Evolutionary conservation across 257 asterid genomes (phyloP).

Genomic region (Eustoma russellianum): DNA sequence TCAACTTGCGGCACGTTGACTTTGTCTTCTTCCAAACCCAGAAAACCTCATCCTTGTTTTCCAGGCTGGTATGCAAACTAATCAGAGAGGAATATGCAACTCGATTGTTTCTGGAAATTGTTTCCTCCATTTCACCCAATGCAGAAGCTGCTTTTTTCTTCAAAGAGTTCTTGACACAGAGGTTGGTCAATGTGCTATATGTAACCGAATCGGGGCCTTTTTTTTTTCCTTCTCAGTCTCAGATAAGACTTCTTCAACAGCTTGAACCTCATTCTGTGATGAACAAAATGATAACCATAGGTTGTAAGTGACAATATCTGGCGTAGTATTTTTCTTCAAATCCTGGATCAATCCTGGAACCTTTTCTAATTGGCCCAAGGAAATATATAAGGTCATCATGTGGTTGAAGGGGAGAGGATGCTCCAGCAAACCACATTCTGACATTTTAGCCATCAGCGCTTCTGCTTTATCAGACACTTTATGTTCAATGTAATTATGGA

Average conservation of each 20-base stretch:
- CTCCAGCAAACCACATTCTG: conserved; percentile 62
- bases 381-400: conserved; percentile 65
- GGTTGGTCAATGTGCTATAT: conserved; percentile 71
- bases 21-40: conserved; percentile 78
- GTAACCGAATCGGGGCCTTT: conserved; percentile 87
- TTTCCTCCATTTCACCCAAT: no score
- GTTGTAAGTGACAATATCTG: conserved; percentile 78
- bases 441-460: conserved; percentile 72
- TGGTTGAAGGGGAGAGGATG: conserved; percentile 78
- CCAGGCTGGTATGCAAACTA: conserved; percentile 52
- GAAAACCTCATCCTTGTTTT: conserved; percentile 41
- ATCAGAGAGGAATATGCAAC: no score
- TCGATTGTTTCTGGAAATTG: no score
- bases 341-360: conserved; percentile 43
- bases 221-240: conserved; percentile 50
- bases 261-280: conserved; percentile 47
- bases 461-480: no score
- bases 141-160: no score
- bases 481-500: conserved; percentile 70
- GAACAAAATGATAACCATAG: conserved; percentile 68
- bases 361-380: conserved; percentile 56
- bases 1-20: conserved; percentile 49
- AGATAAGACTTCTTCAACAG: conserved; percentile 53
- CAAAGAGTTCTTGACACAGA: conserved; percentile 63
- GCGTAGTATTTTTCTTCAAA: conserved; percentile 60